Evolutionary conservation across 1,284 basidiomycete species (phyloP), one percentile per base, ranked within the genome.

Genomic region (Melampsora americana): DNA sequence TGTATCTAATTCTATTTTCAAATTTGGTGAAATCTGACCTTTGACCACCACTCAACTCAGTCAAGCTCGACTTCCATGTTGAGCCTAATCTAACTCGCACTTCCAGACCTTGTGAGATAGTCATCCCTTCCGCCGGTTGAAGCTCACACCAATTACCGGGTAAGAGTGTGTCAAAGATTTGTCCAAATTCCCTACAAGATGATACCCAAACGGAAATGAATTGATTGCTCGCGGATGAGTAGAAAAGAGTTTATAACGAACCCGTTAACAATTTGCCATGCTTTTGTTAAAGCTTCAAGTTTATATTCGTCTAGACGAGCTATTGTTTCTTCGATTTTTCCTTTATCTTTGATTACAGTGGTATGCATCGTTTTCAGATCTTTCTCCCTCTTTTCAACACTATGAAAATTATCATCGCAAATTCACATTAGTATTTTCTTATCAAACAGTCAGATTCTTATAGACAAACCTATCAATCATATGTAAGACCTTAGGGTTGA

Each of bases 61-160:
- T 99, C 81, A 99, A 85, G 81, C 91, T 93, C 80, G 94, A 92
- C 83, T 99, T 99, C 96, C 96, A 99, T 0, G 99, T 93, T 28
- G 86, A 88, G 2, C 96, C 96, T 0, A 99, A 87, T 77, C 89
- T 89, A 39, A 99, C 96, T 82, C 98, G 98, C 83, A 99, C 95
- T 83, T 99, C 96, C 7, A 99, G 87, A 20, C 96, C 96, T 78
- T 95, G 88, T 81, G 93, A 95, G 77, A 99, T 85, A 80, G 97
- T 95, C 83, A 92, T 90, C 0, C 91, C 91, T 77, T 99, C 95
- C 3, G 94, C 93, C 9, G 95, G 92, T 81, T 94, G 91, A 35
- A 99, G 86, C 83, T 94, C 96, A 11, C 93, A 93, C 82, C 95
- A 96, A 83, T 99, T 99, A 39, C 95, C 95, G 0, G 96, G 96